Evolutionary conservation across 345 rosid genomes (phyloP), one percentile per base, ranked within the genome.

Genomic region (Boechera stricta): DNA sequence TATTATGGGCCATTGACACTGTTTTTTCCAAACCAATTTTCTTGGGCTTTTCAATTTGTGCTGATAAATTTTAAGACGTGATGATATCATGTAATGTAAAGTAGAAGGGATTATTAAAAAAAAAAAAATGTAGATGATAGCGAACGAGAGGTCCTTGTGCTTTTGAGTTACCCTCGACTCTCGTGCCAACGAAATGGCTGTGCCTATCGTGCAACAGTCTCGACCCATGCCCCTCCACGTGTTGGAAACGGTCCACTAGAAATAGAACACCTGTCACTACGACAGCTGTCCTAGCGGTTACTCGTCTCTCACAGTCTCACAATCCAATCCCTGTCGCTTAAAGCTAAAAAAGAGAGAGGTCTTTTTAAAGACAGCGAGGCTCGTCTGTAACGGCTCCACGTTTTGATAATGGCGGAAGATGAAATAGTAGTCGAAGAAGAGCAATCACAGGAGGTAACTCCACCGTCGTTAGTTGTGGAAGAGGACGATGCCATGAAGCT

Each of bases 401-500:
- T 32, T 31, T 57, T 5, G 36, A 57, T 15, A 47, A 77, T 71
- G 81, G 81, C 61, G 2, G 81, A 77, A 39, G 64, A 76, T 31
- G 79, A 76, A 59, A 71, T 71, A 8, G 38, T 77, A 35, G 53
- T 64, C 4, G 77, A 77, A 57, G 80, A 77, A 47, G 69, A 76
- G 29, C 69, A 60, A 41, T 44, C 73, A 7, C 36, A 18, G 36
- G 72, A 57, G 35, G 63, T 58, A 12, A n/a, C 18, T 41, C 72
- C 49, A 36, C 51, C 52, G 8, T 44, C 69, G 29, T 51, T 59
- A n/a, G 7, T 21, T 5, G 81, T 41, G 35, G 77, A 58, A 60
- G 77, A 80, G 8, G 82, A 80, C 15, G 62, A 70, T 41, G 84
- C 76, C 44, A 69, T 79, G 69, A 77, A 81, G 10, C 89, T 90